Evolutionary conservation across 495 filamentous ascomycete genomes (phyloP).

Genomic region (Neurospora sp.): DNA sequence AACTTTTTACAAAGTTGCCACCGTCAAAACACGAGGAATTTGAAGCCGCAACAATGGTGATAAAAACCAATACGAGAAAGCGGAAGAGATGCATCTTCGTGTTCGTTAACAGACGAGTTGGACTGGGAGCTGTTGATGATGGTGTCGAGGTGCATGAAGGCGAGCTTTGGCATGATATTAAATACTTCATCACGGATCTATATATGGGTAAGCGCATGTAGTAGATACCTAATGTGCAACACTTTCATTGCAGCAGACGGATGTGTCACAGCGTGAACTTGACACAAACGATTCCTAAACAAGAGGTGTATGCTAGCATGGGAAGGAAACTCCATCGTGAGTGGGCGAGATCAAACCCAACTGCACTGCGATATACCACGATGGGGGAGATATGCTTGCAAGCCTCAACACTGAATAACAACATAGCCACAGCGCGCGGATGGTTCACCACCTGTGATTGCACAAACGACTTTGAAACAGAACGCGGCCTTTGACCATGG

Average conservation of each 20-base stretch:
- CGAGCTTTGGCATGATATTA: neutral
- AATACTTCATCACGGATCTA: neutral
- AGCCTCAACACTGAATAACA: neutral
- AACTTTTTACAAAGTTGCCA: neutral
- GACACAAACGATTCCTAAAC: neutral
- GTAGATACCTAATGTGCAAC: neutral
- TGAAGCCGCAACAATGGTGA: neutral
- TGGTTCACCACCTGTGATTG: neutral
- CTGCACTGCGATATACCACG: neutral
- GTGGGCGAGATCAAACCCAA: neutral
- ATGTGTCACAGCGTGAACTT: neutral
- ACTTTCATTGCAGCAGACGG: neutral
- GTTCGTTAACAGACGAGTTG: neutral
- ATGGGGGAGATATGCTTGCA: neutral
- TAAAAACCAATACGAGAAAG: neutral
- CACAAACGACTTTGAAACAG: neutral
- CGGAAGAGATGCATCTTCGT: neutral
- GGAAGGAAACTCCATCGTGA: neutral
- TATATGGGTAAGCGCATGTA: neutral
- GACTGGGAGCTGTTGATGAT: neutral
- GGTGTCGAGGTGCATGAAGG: neutral
- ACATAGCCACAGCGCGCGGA: neutral
- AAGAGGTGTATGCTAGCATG: neutral
- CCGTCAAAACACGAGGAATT: neutral
- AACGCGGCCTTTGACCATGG: neutral